Evolutionary conservation across 2,329 filamentous ascomycete species (phyloP).

Genomic region (Aspergillus pseudoviridinutans): DNA sequence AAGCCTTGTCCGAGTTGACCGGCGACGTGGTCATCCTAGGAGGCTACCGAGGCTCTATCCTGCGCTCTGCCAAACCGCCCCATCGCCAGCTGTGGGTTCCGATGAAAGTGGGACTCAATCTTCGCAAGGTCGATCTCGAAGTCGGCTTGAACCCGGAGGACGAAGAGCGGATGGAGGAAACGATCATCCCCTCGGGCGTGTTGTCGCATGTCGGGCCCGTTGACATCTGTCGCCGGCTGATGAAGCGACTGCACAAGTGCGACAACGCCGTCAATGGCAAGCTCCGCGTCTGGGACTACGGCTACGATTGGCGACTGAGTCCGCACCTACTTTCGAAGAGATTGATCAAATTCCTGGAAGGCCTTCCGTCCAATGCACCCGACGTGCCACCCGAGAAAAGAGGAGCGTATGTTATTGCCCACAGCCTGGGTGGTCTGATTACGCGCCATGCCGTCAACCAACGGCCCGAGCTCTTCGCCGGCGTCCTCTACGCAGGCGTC

Average conservation of each 20-base stretch:
- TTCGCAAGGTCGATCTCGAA: constrained; percentile 87
- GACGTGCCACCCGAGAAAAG: constrained; percentile 50
- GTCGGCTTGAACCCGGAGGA: constrained; percentile 78
- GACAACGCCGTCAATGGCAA: constrained; percentile 69
- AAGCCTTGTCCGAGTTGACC: constrained; percentile 64
- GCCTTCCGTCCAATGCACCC: constrained; percentile 68
- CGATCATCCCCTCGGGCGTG: constrained; percentile 82
- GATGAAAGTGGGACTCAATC: constrained; percentile 85
- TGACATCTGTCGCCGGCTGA: constrained; percentile 77
- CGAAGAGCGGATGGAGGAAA: constrained; percentile 76
- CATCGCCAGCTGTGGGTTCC: constrained; percentile 92
- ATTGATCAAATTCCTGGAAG: constrained; percentile 69
- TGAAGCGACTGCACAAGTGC: constrained; percentile 71
- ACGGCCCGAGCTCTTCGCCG: constrained; percentile 77
- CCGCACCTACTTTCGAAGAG: constrained; percentile 69
- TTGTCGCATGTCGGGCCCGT: constrained; percentile 88
- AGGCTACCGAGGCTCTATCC: constrained; percentile 84
- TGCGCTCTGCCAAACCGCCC: constrained; percentile 75
- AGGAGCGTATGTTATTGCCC: constrained; percentile 78
- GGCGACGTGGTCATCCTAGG: constrained; percentile 87
- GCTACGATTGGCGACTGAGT: constrained; percentile 91
- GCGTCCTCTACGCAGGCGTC: constrained; percentile 79
- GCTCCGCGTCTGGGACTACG: constrained; percentile 81
- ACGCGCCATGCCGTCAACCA: constrained; percentile 84
- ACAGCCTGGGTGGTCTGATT: constrained; percentile 81